A percentile compares a stretch with the other conserved stretches of the same genome.
Conservation (phyloP, 306 rosid genomes). For the Sphenostylis stenocarpa region DNA sequence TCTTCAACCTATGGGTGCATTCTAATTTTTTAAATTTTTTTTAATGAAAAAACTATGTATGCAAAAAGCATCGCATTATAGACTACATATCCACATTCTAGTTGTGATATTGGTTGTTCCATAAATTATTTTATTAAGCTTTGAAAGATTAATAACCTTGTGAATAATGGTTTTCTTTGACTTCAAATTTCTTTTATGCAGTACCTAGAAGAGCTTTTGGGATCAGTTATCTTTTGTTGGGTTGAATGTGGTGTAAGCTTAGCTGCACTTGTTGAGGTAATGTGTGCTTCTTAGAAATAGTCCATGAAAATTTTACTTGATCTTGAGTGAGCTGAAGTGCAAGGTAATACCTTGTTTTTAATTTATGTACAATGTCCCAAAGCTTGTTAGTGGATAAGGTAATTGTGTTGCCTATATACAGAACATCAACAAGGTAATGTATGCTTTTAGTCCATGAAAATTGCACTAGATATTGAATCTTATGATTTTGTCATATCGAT, state of each 20-base stretch:
- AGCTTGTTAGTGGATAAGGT: neutral
- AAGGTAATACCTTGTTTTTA: constrained; percentile 3
- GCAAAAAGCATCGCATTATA: no score
- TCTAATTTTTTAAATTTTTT: neutral
- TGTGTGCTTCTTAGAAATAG: constrained; percentile 16
- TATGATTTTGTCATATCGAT: no score
- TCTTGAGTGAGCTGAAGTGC: neutral
- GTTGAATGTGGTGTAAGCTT: constrained; percentile 93
- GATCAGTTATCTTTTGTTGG: constrained; percentile 84
- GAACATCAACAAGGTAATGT: constrained; percentile 41
- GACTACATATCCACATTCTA: neutral
- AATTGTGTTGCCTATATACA: neutral
- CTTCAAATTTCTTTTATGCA: constrained; percentile 44
- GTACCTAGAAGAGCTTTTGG: constrained; percentile 89
- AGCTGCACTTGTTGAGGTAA: constrained; percentile 89
- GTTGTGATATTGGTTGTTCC: neutral
- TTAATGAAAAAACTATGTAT: no score
- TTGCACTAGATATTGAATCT: constrained; percentile 2
- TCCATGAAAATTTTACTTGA: constrained; percentile 14
- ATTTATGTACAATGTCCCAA: neutral
- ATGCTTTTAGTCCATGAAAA: neutral
- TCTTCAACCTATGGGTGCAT: neutral
- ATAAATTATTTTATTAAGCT: neutral
- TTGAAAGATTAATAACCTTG: neutral
- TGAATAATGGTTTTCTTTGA: constrained; percentile 23